Conservation (phyloP, 169 alveolate species). For the Theileria parva region DNA sequence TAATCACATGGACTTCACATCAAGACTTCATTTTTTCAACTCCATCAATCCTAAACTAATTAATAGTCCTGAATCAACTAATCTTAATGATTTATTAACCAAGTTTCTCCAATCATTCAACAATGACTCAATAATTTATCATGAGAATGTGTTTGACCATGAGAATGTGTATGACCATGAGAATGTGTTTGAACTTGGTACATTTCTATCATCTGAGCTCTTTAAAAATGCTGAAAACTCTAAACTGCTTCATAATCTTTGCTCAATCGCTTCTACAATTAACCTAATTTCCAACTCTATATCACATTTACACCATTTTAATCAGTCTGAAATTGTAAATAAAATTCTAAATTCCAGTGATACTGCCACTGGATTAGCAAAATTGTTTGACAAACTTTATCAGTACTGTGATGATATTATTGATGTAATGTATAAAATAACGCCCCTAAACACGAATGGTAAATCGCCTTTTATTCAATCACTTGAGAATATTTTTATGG, state of each 20-base stretch:
- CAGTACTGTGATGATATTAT: background rate
- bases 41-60: constrained; percentile 30
- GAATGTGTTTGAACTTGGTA: background rate
- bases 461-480: constrained; percentile 11
- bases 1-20: constrained; percentile 10
- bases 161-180: constrained; percentile 1
- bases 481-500: constrained; percentile 19
- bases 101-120: background rate
- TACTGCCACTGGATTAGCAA: background rate
- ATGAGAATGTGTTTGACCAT: background rate
- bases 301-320: background rate
- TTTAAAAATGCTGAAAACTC: background rate
- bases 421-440: background rate
- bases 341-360: background rate
- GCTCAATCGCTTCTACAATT: background rate
- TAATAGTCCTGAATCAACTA: background rate
- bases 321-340: background rate
- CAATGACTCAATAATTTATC: background rate
- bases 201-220: background rate
- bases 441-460: background rate
- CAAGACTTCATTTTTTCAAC: constrained; percentile 29
- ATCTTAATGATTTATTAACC: background rate
- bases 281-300: background rate
- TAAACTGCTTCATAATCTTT: background rate
- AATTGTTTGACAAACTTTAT: background rate